These are phyloP conservation scores for Picochlorum sp. DNA, from an alignment of 139 green algal genomes.

Conservation along the genomic window DNA sequence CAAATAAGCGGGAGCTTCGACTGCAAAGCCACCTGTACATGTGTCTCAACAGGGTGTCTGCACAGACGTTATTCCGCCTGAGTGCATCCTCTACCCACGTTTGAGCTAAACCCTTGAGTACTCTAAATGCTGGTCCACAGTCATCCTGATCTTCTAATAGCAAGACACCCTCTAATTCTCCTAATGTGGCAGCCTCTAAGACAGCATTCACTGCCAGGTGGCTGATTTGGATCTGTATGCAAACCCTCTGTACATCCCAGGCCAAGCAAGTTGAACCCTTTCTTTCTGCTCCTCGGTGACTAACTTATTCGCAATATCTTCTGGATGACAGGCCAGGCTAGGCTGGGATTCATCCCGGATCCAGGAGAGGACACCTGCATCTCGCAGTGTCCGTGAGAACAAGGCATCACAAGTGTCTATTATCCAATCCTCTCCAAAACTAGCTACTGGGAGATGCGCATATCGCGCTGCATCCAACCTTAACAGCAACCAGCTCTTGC, in stretches of 20 bases:
- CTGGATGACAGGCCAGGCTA: not conserved
- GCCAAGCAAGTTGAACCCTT: conserved; percentile 39
- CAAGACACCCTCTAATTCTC: conserved; percentile 59
- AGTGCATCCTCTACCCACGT: conserved; percentile 65
- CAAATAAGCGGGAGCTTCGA: conserved; percentile 46
- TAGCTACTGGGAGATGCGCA: conserved; percentile 68
- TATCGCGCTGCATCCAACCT: conserved; percentile 58
- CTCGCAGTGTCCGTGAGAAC: conserved; percentile 59
- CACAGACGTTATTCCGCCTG: conserved; percentile 46
- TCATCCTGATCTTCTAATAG: conserved; percentile 33
- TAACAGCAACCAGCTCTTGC: not conserved
- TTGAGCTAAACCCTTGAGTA: conserved; percentile 56
- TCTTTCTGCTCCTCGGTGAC: conserved; percentile 39
- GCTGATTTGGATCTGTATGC: conserved; percentile 70
- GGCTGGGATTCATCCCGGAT: conserved; percentile 19
- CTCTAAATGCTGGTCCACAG: conserved; percentile 44
- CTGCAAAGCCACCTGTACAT: conserved; percentile 80
- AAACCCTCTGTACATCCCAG: conserved; percentile 78
- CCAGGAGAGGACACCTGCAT: conserved; percentile 75
- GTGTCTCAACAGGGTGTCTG: conserved; percentile 62
- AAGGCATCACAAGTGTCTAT: conserved; percentile 65
- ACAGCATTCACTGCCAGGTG: conserved; percentile 68
- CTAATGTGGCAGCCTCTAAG: conserved; percentile 40
- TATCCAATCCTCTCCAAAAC: conserved; percentile 66
- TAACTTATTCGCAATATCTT: conserved; percentile 38